Evolutionary conservation across 495 filamentous ascomycete species (phyloP), one percentile per base, ranked within the genome.

Genomic region (Parachaetomium inaequale): DNA sequence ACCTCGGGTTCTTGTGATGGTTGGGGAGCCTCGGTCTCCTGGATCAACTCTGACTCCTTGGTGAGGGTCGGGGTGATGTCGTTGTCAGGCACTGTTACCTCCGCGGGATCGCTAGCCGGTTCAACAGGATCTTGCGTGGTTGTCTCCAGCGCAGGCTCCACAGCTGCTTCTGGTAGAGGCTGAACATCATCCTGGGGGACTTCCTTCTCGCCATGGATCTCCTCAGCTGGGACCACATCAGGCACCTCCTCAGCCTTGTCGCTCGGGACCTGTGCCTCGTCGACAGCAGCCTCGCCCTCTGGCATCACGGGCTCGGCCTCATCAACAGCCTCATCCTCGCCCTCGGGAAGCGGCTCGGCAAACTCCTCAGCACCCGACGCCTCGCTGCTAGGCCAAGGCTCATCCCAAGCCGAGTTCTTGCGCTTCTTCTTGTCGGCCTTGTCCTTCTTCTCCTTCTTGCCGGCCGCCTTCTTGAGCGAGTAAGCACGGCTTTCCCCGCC

Each of bases 151-250:
- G 3, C 43, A n/a, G 58, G 11, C 51, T 68, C 67, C 29, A 38
- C 59, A 23, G 26, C 17, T 23, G 34, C 3, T 49, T 61, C 58
- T 19, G 36, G 38, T 0, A 31, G 31, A 36, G 47, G 11, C 17
- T 59, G 46, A 28, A 28, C 36, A n/a, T 34, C 45, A 17, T 55
- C 59, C 34, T 38, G 74, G 38, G 38, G 62, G 50, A 68, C 64
- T 43, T 74, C 75, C 62, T 77, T 73, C 64, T 79, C 75, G 54
- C 75, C 72, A 61, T 74, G 75, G 11, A 10, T n/a, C 2, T 45
- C 50, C 6, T 45, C 50, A 55, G 36, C 29, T 21, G 29, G 51
- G 1, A 26, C 15, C 3, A 28, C 21, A 28, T 55, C 43, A 21
- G 51, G 52, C 38, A 7, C 29, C 21, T 6, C 50, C 5, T 54